These are phyloP conservation scores for Mortierella sp. DNA, from an alignment of 371 early-diverging fungal species.

Conservation along the genomic window DNA sequence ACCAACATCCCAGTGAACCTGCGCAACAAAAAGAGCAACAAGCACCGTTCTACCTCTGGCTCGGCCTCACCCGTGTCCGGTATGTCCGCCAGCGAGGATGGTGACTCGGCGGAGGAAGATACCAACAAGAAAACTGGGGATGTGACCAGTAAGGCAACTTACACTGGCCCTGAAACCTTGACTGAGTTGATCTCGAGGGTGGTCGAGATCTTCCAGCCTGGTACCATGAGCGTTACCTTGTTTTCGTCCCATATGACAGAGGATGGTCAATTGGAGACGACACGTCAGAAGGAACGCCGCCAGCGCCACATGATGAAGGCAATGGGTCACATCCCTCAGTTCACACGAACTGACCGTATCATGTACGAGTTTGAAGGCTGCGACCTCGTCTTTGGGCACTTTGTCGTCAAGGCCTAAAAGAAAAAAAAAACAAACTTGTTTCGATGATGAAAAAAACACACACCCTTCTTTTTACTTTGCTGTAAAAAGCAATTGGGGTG, in stretches of 20 bases:
- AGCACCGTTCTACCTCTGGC: constrained; percentile 28
- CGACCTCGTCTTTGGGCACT: constrained; percentile 78
- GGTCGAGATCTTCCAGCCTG: constrained; percentile 82
- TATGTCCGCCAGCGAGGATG: constrained; percentile 41
- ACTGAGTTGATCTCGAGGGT: constrained; percentile 79
- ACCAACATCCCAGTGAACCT: constrained; percentile 81
- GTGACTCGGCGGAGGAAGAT: constrained; percentile 22
- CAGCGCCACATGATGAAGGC: constrained; percentile 57
- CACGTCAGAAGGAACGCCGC: constrained; percentile 51
- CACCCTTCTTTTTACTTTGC: too few species aligned
- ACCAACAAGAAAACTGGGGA: constrained; percentile 35
- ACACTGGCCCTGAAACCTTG: constrained; percentile 65
- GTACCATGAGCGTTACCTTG: constrained; percentile 83
- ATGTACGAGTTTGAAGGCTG: constrained; percentile 84
- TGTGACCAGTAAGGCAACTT: constrained; percentile 41
- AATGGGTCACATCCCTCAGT: constrained; percentile 63
- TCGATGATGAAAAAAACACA: background rate
- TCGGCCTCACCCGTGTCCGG: constrained; percentile 17
- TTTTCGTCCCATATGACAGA: constrained; percentile 71
- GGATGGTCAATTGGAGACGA: constrained; percentile 54
- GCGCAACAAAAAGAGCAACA: constrained; percentile 20
- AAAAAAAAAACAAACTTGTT: background rate
- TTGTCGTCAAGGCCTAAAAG: constrained; percentile 54
- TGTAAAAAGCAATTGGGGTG: too few species aligned
- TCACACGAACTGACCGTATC: constrained; percentile 72